Evolutionary conservation across 176 grass and related monocot genomes (phyloP), one percentile per base, ranked within the genome.

Genomic region (Carex littledalei): DNA sequence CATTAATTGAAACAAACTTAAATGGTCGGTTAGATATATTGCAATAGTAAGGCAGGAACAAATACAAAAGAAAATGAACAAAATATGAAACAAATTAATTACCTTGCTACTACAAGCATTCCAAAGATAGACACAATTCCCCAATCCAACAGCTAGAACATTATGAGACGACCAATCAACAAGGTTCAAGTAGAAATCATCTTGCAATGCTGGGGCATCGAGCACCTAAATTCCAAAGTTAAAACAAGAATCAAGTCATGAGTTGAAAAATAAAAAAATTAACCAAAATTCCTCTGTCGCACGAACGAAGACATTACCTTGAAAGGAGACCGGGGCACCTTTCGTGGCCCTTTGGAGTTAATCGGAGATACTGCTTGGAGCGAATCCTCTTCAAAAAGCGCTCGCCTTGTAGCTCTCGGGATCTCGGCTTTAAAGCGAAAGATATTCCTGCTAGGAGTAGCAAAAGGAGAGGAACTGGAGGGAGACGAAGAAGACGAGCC

Each of bases 21-120:
- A 53, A 52, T 29, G 22, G 12, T 78, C 32, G 12, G 49, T 10
- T 8, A 54, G 34, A 31, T 65, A 61, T 12, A 43, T 10, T 37
- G 43, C 21, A 63, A 14, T 88, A 63, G 14, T 56, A 32, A 6
- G 41, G 64, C 24, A 72, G 18, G 16, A 56, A 49, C 32, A 17
- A 18, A 53, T 84, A 41, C 67, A 79, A 80, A 17, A 34, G 11
- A 55, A 74, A 43, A 60, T 50, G 16, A n/a, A n/a, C 17, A 60
- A 60, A n/a, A 62, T 12, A 8, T 8, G 11, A 50, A 77, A 41
- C 13, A 4, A 2, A 61, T 61, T 61, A 65, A 18, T 69, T n/a
- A 94, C 97, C 90, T 99, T 99, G 87, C 97, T 99, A 79, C 93
- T 99, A 88, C 97, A 99, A 1, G 97, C 97, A 86, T 99, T 99